Conservation (phyloP, 345 rosid species). For the Schrenkiella parvula region DNA sequence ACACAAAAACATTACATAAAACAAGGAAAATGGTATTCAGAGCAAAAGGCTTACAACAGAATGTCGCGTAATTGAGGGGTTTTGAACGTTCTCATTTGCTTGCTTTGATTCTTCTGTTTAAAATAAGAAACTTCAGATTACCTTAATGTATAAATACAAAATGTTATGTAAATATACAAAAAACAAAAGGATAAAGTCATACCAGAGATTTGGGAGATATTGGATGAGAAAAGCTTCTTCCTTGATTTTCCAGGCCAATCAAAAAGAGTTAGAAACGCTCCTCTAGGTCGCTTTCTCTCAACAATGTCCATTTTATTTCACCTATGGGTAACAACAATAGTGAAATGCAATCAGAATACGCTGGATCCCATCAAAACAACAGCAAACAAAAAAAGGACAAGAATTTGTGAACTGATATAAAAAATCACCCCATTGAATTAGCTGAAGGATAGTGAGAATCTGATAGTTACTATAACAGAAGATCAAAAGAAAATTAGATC, state of each 20-base stretch:
- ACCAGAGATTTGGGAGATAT: conserved; percentile 33
- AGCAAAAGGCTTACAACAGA: conserved; percentile 24
- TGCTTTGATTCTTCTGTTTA: conserved; percentile 28
- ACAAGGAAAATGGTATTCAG: not conserved
- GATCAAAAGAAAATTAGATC: not conserved
- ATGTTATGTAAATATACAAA: not conserved
- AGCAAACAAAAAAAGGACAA: not conserved
- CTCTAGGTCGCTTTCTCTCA: conserved; percentile 65
- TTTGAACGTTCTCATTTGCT: conserved; percentile 31
- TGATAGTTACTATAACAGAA: not conserved
- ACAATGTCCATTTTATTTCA: conserved; percentile 50
- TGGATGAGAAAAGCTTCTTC: conserved; percentile 80
- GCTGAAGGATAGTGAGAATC: not conserved
- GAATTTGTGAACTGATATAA: not conserved
- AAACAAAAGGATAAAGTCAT: conserved; percentile 31
- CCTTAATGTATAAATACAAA: not conserved
- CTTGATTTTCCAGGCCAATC: conserved; percentile 96
- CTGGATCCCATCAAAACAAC: not conserved
- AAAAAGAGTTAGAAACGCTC: conserved; percentile 67
- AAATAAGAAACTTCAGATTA: not conserved
- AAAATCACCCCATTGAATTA: not conserved
- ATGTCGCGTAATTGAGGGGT: not conserved
- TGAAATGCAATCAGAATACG: not conserved
- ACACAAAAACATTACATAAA: not conserved
- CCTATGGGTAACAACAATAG: conserved; percentile 27